Percentiles rank a stretch among this genome's conserved stretches.
phyloP scores from a whole-genome alignment of 1,284 basidiomycete species.

The Moniliella sp. region DNA sequence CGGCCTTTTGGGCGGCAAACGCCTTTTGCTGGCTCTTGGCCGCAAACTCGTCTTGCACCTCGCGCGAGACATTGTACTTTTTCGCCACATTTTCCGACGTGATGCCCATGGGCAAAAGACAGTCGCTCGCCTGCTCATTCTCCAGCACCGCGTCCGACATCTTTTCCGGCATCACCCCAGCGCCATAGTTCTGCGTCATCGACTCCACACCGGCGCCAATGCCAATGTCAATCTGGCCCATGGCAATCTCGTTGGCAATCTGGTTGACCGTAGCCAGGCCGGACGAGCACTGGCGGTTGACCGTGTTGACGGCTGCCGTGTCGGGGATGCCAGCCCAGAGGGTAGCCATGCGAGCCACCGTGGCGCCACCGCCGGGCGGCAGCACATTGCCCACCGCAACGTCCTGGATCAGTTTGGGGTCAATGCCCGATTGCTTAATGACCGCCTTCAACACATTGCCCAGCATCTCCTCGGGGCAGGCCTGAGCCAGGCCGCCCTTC shows the following conservation, averaged over 20 bases:
- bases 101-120: slow-evolving; percentile 30
- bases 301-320: slow-evolving; percentile 15
- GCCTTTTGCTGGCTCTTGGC: slow-evolving; percentile 17
- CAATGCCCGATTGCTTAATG: slow-evolving; percentile 29
- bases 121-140: slow-evolving; percentile 24
- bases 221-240: slow-evolving; percentile 20
- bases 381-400: slow-evolving; percentile 34
- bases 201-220: slow-evolving; percentile 27
- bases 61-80: slow-evolving; percentile 14
- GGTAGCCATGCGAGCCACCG: slow-evolving; percentile 24
- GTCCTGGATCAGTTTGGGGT: slow-evolving; percentile 30
- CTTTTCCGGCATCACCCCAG: slow-evolving; percentile 27
- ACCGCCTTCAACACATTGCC: slow-evolving; percentile 28
- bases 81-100: slow-evolving; percentile 25
- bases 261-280: slow-evolving; percentile 33
- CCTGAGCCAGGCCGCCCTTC: slow-evolving; percentile 32
- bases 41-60: slow-evolving; percentile 24
- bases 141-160: slow-evolving; percentile 27
- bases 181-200: slow-evolving; percentile 30
- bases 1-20: slow-evolving; percentile 15
- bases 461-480: slow-evolving; percentile 35
- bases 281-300: slow-evolving; percentile 35
- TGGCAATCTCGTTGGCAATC: slow-evolving; percentile 32
- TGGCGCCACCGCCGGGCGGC: slow-evolving; percentile 35
- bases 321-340: slow-evolving; percentile 1